phyloP scores from a whole-genome alignment of 2,329 filamentous ascomycete genomes.

The Aspergillus sp. region DNA sequence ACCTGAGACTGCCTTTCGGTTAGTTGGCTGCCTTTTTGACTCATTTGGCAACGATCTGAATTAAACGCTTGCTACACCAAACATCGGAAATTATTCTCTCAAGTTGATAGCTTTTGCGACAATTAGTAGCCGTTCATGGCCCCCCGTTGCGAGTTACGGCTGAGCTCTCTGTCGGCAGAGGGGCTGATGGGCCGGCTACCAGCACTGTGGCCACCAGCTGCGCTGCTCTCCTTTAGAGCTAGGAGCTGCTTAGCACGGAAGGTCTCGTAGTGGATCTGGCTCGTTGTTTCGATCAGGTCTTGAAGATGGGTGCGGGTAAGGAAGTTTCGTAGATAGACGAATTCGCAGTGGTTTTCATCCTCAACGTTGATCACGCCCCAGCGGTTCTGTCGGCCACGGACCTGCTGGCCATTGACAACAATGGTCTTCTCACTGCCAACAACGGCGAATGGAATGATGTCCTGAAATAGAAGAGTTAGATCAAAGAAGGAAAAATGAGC shows the following conservation, averaged over 20 bases:
- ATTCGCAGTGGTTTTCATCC: constrained; percentile 99
- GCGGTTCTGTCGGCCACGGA: constrained; percentile 95
- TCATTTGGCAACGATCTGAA: constrained; percentile 10
- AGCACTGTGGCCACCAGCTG: constrained; percentile 62
- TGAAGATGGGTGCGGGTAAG: constrained; percentile 96
- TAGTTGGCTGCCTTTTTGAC: constrained; percentile 5
- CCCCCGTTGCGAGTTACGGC: constrained; percentile 93
- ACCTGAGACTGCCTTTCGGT: constrained; percentile 12
- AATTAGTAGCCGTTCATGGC: constrained; percentile 97
- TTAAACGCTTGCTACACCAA: constrained; percentile 14
- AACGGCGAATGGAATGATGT: constrained; percentile 93
- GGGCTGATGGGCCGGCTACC: constrained; percentile 93
- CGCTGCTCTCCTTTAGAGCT: constrained; percentile 96
- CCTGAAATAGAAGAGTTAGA: constrained; percentile 47
- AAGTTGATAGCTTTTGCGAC: neutral
- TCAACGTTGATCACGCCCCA: constrained; percentile 99
- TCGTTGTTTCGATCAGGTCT: constrained; percentile 98
- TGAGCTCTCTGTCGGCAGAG: constrained; percentile 88
- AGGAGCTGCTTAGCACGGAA: constrained; percentile 99
- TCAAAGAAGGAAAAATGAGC: constrained; percentile 27
- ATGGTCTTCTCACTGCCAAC: constrained; percentile 98
- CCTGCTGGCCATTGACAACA: constrained; percentile 94
- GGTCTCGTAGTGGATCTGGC: constrained; percentile 99
- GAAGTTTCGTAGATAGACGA: constrained; percentile 97
- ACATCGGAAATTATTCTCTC: constrained; percentile 10